Percentiles rank a stretch among this genome's conserved stretches.
These are phyloP conservation scores for Talaromyces liani DNA, from an alignment of 495 filamentous ascomycete genomes.

Conservation along the genomic window DNA sequence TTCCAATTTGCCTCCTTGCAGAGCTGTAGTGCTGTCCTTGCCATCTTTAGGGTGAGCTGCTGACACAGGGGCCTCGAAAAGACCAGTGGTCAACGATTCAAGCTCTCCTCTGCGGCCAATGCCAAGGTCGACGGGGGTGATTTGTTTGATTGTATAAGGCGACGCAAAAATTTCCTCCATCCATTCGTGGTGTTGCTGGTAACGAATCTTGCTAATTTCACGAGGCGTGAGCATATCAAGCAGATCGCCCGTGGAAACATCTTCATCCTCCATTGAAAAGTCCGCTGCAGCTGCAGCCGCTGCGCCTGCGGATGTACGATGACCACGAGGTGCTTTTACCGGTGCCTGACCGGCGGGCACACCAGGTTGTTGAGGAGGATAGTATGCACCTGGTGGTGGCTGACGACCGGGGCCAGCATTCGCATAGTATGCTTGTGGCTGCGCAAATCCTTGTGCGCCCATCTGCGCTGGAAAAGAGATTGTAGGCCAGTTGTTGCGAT, in stretches of 20 bases:
- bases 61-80: constrained; percentile 55
- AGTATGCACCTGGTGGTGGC: constrained; percentile 19
- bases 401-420: constrained; percentile 26
- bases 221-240: constrained; percentile 82
- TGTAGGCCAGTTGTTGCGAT: constrained; percentile 81
- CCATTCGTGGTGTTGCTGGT: constrained; percentile 95
- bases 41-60: constrained; percentile 22
- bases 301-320: constrained; percentile 29
- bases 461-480: constrained; percentile 59
- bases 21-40: constrained; percentile 33
- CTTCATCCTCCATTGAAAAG: constrained; percentile 73
- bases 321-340: constrained; percentile 29
- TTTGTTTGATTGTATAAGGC: constrained; percentile 72
- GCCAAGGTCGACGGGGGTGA: constrained; percentile 80
- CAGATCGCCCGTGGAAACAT: constrained; percentile 73
- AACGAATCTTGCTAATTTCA: constrained; percentile 77
- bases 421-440: constrained; percentile 23
- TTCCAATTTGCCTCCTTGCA: constrained; percentile 54
- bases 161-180: constrained; percentile 96
- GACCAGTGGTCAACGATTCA: constrained; percentile 68
- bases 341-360: constrained; percentile 21
- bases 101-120: constrained; percentile 83
- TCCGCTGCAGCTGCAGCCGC: constrained; percentile 38
- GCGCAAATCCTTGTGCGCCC: constrained; percentile 30
- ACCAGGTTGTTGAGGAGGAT: constrained; percentile 26